These are phyloP conservation scores for Capsaspora owczarzaki DNA, from an alignment of 78 protist genomes.

Conservation along the genomic window DNA sequence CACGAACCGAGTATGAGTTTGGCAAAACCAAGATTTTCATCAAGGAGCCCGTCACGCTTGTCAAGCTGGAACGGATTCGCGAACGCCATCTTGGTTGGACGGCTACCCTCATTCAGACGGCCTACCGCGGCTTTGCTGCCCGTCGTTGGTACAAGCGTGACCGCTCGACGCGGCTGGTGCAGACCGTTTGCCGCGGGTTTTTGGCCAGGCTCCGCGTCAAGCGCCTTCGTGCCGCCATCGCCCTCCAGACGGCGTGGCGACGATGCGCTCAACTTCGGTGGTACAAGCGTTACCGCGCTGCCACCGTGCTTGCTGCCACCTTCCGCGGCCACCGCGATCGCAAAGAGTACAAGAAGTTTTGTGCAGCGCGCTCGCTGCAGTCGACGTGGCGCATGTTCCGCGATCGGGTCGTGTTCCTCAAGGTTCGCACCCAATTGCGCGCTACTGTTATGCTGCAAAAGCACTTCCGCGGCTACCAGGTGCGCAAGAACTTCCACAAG, in stretches of 20 bases:
- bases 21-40: slow-evolving; percentile 81
- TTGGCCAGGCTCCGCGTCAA: background rate
- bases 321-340: background rate
- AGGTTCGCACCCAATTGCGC: background rate
- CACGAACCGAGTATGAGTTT: slow-evolving; percentile 30
- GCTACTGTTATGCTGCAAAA: background rate
- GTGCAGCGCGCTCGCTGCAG: background rate
- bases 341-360: background rate
- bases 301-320: background rate
- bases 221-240: background rate
- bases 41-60: slow-evolving; percentile 52
- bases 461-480: background rate
- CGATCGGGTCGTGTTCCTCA: too few species aligned
- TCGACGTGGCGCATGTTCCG: too few species aligned
- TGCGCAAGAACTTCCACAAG: slow-evolving; percentile 2
- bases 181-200: slow-evolving; percentile 33
- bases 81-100: slow-evolving; percentile 20
- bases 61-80: slow-evolving; percentile 55
- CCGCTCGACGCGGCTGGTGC: slow-evolving; percentile 39
- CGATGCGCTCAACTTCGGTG: too few species aligned
- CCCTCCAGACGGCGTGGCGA: background rate
- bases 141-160: background rate
- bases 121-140: background rate
- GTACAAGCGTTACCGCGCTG: background rate
- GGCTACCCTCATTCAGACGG: background rate